Conservation (phyloP, 192 early-diverging fungal genomes). For the Mortierella claussenii region DNA sequence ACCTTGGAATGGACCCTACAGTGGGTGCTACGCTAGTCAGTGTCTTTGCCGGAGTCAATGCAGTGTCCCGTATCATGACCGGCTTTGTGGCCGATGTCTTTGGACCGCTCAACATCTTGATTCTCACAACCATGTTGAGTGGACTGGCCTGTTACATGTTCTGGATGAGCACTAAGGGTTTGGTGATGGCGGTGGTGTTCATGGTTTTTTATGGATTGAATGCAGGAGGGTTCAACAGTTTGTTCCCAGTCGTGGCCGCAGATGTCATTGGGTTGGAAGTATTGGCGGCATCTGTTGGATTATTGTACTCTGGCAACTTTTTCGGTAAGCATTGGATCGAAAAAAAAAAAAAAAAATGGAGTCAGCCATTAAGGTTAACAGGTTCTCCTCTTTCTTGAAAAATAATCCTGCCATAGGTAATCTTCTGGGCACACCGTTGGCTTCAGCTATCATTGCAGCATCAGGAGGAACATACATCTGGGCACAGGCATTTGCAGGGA, state of each 20-base stretch:
- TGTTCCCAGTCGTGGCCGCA: constrained; percentile 47
- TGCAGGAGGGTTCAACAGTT: constrained; percentile 56
- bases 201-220: constrained; percentile 56
- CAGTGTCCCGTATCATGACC: constrained; percentile 50
- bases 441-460: constrained; percentile 39
- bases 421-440: constrained; percentile 55
- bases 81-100: constrained; percentile 54
- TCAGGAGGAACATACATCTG: constrained; percentile 34
- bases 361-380: background rate
- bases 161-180: constrained; percentile 55
- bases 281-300: constrained; percentile 50
- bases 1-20: constrained; percentile 34
- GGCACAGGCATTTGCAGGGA: constrained; percentile 34
- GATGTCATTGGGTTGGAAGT: constrained; percentile 53
- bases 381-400: no score
- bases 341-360: background rate
- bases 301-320: constrained; percentile 54
- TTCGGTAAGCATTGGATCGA: constrained; percentile 47
- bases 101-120: constrained; percentile 55
- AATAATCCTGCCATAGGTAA: no score
- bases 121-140: constrained; percentile 48
- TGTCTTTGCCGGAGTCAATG: constrained; percentile 59
- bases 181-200: constrained; percentile 47
- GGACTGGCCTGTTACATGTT: constrained; percentile 53
- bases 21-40: constrained; percentile 54